Evolutionary conservation across 805 yeast genomes (phyloP).

Genomic region (Teunomyces cretensis): DNA sequence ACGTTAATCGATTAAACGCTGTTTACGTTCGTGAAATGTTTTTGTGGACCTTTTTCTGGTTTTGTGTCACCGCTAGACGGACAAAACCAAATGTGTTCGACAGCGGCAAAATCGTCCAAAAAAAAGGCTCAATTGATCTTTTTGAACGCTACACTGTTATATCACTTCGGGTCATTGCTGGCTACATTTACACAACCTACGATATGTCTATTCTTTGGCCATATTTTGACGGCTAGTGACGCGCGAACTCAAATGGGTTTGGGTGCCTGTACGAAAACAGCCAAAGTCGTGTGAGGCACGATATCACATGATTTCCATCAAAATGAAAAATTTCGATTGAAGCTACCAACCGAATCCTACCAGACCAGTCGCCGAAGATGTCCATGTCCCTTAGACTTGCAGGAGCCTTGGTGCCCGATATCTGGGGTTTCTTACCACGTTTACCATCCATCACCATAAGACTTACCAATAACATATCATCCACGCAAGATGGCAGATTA

Average conservation of each 20-base stretch:
- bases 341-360: background rate
- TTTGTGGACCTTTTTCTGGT: background rate
- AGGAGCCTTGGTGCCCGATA: conserved; percentile 9
- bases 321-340: conserved; percentile 3
- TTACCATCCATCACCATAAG: conserved; percentile 9
- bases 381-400: conserved; percentile 23
- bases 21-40: conserved; percentile 2
- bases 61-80: background rate
- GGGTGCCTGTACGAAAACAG: no score
- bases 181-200: no score
- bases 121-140: no score
- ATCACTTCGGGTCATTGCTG: no score
- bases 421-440: conserved; percentile 11
- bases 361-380: conserved; percentile 12
- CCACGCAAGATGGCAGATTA: conserved; percentile 23
- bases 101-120: no score
- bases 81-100: background rate
- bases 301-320: conserved; percentile 5
- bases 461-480: background rate
- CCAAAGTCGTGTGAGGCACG: background rate
- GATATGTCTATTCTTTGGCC: no score
- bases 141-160: no score
- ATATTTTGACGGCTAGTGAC: no score
- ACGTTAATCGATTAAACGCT: conserved; percentile 1
- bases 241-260: no score